These are phyloP conservation scores for Eutrema japonicum DNA, from an alignment of 345 rosid species.

Conservation along the genomic window DNA sequence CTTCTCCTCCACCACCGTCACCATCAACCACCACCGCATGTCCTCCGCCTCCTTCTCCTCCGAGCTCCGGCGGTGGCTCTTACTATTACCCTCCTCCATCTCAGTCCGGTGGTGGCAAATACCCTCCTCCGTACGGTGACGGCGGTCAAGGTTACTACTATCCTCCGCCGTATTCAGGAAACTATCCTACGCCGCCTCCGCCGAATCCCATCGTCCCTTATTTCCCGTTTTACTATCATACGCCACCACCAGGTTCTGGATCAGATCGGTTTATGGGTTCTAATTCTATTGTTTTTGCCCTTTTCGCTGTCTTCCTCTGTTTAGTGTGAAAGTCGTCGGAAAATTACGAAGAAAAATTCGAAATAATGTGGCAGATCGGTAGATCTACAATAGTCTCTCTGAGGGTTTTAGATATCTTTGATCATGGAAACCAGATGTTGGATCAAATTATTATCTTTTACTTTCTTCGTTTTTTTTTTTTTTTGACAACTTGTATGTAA, in stretches of 20 bases:
- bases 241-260: slow-evolving; percentile 61
- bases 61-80: slow-evolving; percentile 53
- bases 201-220: slow-evolving; percentile 98
- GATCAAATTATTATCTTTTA: slow-evolving; percentile 32
- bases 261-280: slow-evolving; percentile 26
- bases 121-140: slow-evolving; percentile 54
- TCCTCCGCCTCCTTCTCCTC: slow-evolving; percentile 80
- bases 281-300: neutral
- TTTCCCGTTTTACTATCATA: slow-evolving; percentile 81
- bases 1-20: slow-evolving; percentile 54
- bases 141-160: slow-evolving; percentile 58
- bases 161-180: slow-evolving; percentile 60
- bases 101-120: slow-evolving; percentile 47
- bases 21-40: slow-evolving; percentile 49
- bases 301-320: slow-evolving; percentile 23
- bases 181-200: slow-evolving; percentile 77
- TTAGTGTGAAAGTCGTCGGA: slow-evolving; percentile 23
- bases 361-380: slow-evolving; percentile 28
- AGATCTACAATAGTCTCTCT: slow-evolving; percentile 26
- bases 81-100: slow-evolving; percentile 71
- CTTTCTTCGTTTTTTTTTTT: slow-evolving; percentile 30
- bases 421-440: slow-evolving; percentile 32
- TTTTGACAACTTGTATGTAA: slow-evolving; percentile 37
- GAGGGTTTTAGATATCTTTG: slow-evolving; percentile 21
- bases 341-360: neutral